phyloP scores from a whole-genome alignment of 2,329 filamentous ascomycete genomes.

The Ilyonectria mors-panacis region DNA sequence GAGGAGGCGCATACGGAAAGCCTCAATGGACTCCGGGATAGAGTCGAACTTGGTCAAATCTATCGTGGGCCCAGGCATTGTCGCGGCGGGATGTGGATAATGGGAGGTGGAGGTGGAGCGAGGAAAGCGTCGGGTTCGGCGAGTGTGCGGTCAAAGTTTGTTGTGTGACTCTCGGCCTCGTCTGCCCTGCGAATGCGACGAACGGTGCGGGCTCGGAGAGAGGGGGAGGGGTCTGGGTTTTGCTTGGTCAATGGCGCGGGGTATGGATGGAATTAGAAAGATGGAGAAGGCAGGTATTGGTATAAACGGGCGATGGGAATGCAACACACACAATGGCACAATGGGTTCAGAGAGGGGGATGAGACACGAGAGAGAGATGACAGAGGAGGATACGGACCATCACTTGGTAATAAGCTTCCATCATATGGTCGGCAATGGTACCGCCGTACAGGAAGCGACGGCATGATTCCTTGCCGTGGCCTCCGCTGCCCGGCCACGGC shows the following conservation, averaged over 20 bases:
- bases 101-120: slow-evolving; percentile 7
- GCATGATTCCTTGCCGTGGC: slow-evolving; percentile 41
- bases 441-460: background rate
- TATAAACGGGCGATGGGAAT: slow-evolving; percentile 6
- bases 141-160: slow-evolving; percentile 2
- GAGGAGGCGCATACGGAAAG: slow-evolving; percentile 69
- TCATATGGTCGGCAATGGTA: background rate
- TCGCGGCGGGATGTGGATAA: slow-evolving; percentile 25
- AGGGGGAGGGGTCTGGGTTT: slow-evolving; percentile 20
- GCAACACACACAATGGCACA: slow-evolving; percentile 18
- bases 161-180: slow-evolving; percentile 29
- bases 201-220: slow-evolving; percentile 27
- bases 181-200: slow-evolving; percentile 18
- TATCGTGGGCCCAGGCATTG: slow-evolving; percentile 68
- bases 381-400: background rate
- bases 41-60: slow-evolving; percentile 71
- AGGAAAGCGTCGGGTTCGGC: slow-evolving; percentile 1
- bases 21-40: slow-evolving; percentile 75
- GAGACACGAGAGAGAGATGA: background rate
- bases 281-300: slow-evolving; percentile 19
- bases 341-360: background rate
- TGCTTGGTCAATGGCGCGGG: slow-evolving; percentile 17
- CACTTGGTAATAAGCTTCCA: background rate
- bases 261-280: slow-evolving; percentile 28
- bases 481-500: slow-evolving; percentile 34